Base-by-base conservation (phyloP, 495 filamentous ascomycete species). In the Aspergillus saccharolyticus region DNA sequence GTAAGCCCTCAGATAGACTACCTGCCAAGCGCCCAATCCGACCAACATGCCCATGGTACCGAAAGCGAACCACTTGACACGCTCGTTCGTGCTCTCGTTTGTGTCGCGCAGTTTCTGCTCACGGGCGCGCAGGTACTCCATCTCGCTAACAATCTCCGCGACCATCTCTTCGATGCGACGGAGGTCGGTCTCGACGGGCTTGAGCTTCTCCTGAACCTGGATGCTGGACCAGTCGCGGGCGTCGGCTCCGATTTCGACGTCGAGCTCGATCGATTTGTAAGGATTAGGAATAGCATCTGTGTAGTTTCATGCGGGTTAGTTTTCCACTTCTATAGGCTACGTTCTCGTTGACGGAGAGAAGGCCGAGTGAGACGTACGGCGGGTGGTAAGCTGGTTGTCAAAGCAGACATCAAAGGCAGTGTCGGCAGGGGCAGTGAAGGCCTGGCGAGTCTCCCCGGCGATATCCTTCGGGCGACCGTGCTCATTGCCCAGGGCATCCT, bases 11-110 rank as follows among this genome's bases (percentile, higher is more conserved):
- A 98, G 78, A 74, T 98, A 97, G 63, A 97, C 84, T 66, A 98
- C 88, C 83, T 98, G 94, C 94, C 94, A 98, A 44, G 81, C 91
- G 64, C 94, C 96, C 60, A 98, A 78, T 21, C 83, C 89, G 56
- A 97, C 81, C 61, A 98, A 79, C 81, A 97, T 90, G 44, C 89
- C 89, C 80, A 97, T 98, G 20, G 94, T 97, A 42, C 86, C 85
- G 71, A 97, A 89, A 1, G 91, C 92, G 72, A 98, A 98, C 90
- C 90, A 97, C 77, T 97, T 98, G 54, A 98, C 94, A 55, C 94
- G 84, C 74, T 91, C 93, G 77, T 98, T 98, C 54, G 94, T 98
- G 79, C 93, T 97, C 84, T 98, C 94, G 74, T 98, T 98, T 63
- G 94, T 98, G 78, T 98, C 94, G 65, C 94, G 82, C 54, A 98